These are phyloP conservation scores for Malassezia restricta DNA, from an alignment of 1,284 basidiomycete species.

Conservation along the genomic window DNA sequence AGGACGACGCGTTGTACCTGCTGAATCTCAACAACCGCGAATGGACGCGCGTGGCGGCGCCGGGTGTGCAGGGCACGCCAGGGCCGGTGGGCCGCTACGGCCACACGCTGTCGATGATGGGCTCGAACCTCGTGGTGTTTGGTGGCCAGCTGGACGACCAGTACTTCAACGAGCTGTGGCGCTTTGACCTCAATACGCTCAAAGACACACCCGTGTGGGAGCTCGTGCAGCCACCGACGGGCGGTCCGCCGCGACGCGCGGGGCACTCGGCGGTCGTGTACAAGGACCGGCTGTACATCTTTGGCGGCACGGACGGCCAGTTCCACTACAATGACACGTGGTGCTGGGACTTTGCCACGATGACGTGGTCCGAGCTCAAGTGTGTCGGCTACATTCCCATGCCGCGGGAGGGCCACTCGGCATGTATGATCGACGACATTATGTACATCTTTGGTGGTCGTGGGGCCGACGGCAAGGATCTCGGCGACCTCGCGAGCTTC, in stretches of 20 bases:
- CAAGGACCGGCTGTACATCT: slow-evolving; percentile 71
- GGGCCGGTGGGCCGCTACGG: slow-evolving; percentile 80
- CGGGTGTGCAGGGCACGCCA: slow-evolving; percentile 40
- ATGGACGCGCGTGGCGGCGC: slow-evolving; percentile 67
- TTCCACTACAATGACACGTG: slow-evolving; percentile 99
- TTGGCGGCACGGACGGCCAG: slow-evolving; percentile 93
- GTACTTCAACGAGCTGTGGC: slow-evolving; percentile 91
- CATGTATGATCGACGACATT: slow-evolving; percentile 90
- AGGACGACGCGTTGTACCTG: slow-evolving; percentile 90
- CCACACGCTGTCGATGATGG: slow-evolving; percentile 85
- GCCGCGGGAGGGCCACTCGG: slow-evolving; percentile 90
- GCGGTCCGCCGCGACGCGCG: slow-evolving; percentile 72
- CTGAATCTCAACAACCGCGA: slow-evolving; percentile 77
- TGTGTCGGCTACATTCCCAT: slow-evolving; percentile 97
- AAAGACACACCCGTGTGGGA: slow-evolving; percentile 54
- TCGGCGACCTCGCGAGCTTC: slow-evolving; percentile 89
- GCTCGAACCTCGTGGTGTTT: slow-evolving; percentile 83
- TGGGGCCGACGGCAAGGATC: slow-evolving; percentile 90
- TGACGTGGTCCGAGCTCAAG: slow-evolving; percentile 77
- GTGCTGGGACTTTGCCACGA: slow-evolving; percentile 75
- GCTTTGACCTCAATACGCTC: slow-evolving; percentile 64
- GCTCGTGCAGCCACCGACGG: slow-evolving; percentile 56
- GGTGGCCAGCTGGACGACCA: slow-evolving; percentile 78
- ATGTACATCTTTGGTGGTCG: slow-evolving; percentile 96
- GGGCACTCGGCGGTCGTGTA: slow-evolving; percentile 81